These are phyloP conservation scores for Gryganskiella cystojenkinii DNA, from an alignment of 192 early-diverging fungal genomes.

Conservation along the genomic window DNA sequence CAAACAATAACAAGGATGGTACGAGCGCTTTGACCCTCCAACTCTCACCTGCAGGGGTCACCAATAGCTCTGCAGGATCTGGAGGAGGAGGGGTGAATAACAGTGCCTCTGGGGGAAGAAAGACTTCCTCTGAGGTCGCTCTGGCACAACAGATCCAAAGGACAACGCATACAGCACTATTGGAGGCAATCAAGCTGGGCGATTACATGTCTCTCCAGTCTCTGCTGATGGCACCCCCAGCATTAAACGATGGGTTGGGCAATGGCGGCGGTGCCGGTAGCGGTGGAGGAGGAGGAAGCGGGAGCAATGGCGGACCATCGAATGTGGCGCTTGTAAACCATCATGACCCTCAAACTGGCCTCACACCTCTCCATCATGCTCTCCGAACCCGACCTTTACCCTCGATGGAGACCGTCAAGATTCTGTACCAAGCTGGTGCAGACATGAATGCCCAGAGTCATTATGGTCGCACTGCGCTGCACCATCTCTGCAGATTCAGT, in stretches of 20 bases:
- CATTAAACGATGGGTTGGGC: slow-evolving; percentile 17
- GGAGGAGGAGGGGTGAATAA: background rate
- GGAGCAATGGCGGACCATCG: slow-evolving; percentile 1
- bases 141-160: slow-evolving; percentile 38
- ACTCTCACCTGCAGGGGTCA: background rate
- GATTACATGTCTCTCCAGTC: slow-evolving; percentile 66
- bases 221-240: slow-evolving; percentile 55
- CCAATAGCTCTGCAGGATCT: too few species aligned
- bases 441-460: slow-evolving; percentile 65
- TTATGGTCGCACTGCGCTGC: slow-evolving; percentile 63
- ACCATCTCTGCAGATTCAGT: slow-evolving; percentile 61
- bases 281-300: background rate
- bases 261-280: background rate
- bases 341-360: slow-evolving; percentile 65
- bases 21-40: slow-evolving; percentile 13
- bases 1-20: slow-evolving; percentile 4
- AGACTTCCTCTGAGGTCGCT: slow-evolving; percentile 19
- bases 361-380: slow-evolving; percentile 72
- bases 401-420: slow-evolving; percentile 60
- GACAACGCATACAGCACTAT: slow-evolving; percentile 56
- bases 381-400: slow-evolving; percentile 65
- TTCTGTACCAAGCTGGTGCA: slow-evolving; percentile 63
- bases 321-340: slow-evolving; percentile 52
- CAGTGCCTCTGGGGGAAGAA: slow-evolving; percentile 1
- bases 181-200: slow-evolving; percentile 68